Conservation (phyloP, 768 basidiomycete genomes). For the Strobilomyces echinocephalus region DNA sequence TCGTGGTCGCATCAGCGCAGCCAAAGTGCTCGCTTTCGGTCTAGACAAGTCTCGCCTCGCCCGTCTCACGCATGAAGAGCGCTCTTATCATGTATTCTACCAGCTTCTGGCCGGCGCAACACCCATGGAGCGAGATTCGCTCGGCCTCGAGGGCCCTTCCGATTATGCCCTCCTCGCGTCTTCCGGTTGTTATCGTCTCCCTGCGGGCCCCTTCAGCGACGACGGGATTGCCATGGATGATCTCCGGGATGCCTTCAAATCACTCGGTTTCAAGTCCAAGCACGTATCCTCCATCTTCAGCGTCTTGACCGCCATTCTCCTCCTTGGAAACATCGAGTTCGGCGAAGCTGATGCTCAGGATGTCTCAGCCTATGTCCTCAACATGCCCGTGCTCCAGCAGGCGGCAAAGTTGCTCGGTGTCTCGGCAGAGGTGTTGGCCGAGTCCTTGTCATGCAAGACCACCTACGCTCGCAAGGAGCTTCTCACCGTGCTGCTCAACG, state of each 20-base stretch:
- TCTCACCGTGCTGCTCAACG: slow-evolving; percentile 50
- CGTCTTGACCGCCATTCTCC: slow-evolving; percentile 48
- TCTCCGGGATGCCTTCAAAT: slow-evolving; percentile 49
- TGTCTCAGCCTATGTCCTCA: slow-evolving; percentile 48
- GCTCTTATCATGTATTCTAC: slow-evolving; percentile 65
- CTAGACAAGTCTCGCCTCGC: slow-evolving; percentile 59
- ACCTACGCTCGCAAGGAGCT: slow-evolving; percentile 57
- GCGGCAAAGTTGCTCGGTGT: slow-evolving; percentile 50
- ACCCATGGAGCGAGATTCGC: slow-evolving; percentile 48
- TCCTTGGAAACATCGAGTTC: slow-evolving; percentile 57
- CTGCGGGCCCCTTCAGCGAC: slow-evolving; percentile 58
- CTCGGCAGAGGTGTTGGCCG: slow-evolving; percentile 47
- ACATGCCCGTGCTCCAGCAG: slow-evolving; percentile 45
- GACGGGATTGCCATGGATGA: slow-evolving; percentile 57
- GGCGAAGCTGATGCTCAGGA: slow-evolving; percentile 50
- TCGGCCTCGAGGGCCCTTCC: slow-evolving; percentile 52
- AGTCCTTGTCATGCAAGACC: slow-evolving; percentile 52
- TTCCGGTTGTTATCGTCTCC: slow-evolving; percentile 54
- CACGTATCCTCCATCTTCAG: slow-evolving; percentile 51
- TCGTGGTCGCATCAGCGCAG: slow-evolving; percentile 50
- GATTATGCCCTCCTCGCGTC: slow-evolving; percentile 35
- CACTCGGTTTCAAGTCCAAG: slow-evolving; percentile 59
- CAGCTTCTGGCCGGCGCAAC: slow-evolving; percentile 58
- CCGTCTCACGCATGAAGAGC: slow-evolving; percentile 52
- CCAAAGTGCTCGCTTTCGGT: slow-evolving; percentile 55